phyloP scores from a whole-genome alignment of 2,329 filamentous ascomycete species.

The Pseudocercospora vitis region DNA sequence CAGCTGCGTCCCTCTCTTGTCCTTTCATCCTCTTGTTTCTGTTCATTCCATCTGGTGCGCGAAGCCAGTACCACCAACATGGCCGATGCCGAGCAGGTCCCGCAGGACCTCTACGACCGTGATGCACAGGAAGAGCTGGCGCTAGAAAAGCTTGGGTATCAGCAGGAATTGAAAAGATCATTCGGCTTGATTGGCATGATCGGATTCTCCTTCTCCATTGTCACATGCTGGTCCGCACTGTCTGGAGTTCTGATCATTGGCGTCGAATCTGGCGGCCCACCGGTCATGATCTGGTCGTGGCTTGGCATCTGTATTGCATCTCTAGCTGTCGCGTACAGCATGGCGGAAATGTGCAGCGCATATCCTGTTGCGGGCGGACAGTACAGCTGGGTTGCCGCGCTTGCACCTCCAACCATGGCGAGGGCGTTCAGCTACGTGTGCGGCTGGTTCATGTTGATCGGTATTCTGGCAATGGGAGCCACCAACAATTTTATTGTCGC shows the following conservation, averaged over 20 bases:
- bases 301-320: slow-evolving; percentile 54
- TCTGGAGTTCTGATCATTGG: slow-evolving; percentile 58
- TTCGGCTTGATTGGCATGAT: slow-evolving; percentile 60
- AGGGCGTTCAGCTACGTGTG: slow-evolving; percentile 38
- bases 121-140: slow-evolving; percentile 39
- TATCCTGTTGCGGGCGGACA: slow-evolving; percentile 59
- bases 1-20: too few relatives aligned
- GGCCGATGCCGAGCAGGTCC: neutral
- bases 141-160: slow-evolving; percentile 44
- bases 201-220: slow-evolving; percentile 59
- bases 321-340: slow-evolving; percentile 57
- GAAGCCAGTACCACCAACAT: too few relatives aligned
- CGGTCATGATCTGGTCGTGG: slow-evolving; percentile 61
- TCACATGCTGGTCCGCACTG: slow-evolving; percentile 60
- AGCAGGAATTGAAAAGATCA: slow-evolving; percentile 57
- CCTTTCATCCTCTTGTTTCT: too few relatives aligned
- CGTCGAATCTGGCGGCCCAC: slow-evolving; percentile 56
- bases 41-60: too few relatives aligned
- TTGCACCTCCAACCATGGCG: slow-evolving; percentile 49
- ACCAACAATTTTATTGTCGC: slow-evolving; percentile 56
- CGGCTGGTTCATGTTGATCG: slow-evolving; percentile 41
- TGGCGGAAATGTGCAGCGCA: slow-evolving; percentile 60
- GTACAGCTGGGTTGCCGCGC: slow-evolving; percentile 59
- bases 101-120: neutral
- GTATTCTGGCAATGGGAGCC: slow-evolving; percentile 55